Base-by-base conservation (phyloP, 495 filamentous ascomycete species). In the Rhypophila decipiens region DNA sequence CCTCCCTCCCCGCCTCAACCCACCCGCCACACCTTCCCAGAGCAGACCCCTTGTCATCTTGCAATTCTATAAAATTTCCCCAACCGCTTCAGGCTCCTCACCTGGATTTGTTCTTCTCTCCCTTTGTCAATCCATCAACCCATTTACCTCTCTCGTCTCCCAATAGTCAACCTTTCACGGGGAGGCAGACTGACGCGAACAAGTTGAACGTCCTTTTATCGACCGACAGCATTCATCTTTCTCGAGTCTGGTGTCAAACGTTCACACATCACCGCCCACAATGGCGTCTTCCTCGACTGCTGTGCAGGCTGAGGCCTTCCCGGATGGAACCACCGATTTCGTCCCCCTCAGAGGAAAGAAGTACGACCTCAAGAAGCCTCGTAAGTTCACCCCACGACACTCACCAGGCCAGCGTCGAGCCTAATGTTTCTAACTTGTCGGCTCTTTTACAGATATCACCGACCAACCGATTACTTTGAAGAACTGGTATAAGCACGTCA, bases 401-500 rank as follows among this genome's bases (percentile, higher is more conserved):
- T 7, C 7, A 19, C 24, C 46, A 39, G n/a, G 33, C 18, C 39
- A 15, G 5, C n/a, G 39, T 17, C 19, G 11, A 7, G 21, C n/a
- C 17, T 50, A 59, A 47, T 55, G 17, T 49, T 39, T 10, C 13
- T 8, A 13, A 0, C n/a, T 33, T 9, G 35, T 24, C 7, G 13
- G 7, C 13, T 31, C 27, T 31, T 31, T 12, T 20, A 35, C 61
- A 53, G 72, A 78, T 56, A 78, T 79, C 52, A 65, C 75, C 34
- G 75, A 80, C 22, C 61, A 73, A 56, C 81, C 85, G 39, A 83
- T 97, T 48, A 96, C 87, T 43, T 76, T 75, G 65, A 59, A 74
- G 52, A 99, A 99, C 73, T 96, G 90, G 90, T 58, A 88, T 46
- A 46, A 94, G 65, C 94, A 97, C 60, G 80, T 97, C 77, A 90